Evolutionary conservation across 371 early-diverging fungal genomes (phyloP).

Genomic region (Choanephora cucurbitarum): DNA sequence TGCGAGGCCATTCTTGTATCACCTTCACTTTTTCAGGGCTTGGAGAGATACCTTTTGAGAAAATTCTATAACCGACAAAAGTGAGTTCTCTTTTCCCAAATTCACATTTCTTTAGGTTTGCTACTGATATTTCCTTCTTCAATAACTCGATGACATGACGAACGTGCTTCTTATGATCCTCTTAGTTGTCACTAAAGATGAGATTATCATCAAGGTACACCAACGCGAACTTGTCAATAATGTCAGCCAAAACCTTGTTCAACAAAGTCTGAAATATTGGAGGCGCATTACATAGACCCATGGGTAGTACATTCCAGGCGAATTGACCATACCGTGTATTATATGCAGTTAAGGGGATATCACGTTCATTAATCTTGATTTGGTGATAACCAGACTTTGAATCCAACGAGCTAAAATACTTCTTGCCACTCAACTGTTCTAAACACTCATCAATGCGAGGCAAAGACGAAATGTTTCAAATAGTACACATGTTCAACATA

Average conservation of each 20-base stretch:
- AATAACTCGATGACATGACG: constrained; percentile 35
- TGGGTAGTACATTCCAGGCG: background rate
- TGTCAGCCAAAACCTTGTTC: constrained; percentile 26
- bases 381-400: constrained; percentile 11
- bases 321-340: constrained; percentile 14
- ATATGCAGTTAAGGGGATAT: constrained; percentile 8
- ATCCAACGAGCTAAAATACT: constrained; percentile 24
- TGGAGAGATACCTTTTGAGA: constrained; percentile 27
- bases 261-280: constrained; percentile 4
- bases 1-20: constrained; percentile 36
- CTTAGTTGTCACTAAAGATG: constrained; percentile 45
- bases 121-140: constrained; percentile 29
- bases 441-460: constrained; percentile 48
- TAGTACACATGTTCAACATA: constrained; percentile 47
- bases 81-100: constrained; percentile 37
- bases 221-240: constrained; percentile 35
- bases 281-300: constrained; percentile 3
- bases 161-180: constrained; percentile 51
- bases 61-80: constrained; percentile 47
- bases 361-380: background rate
- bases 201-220: constrained; percentile 65
- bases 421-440: constrained; percentile 23
- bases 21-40: constrained; percentile 31
- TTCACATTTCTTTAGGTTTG: constrained; percentile 54
- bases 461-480: constrained; percentile 43